A percentile compares a stretch with the other conserved stretches of the same genome.
Evolutionary conservation across 2,329 filamentous ascomycete species (phyloP).

Genomic region (Fusarium odoratissimum): DNA sequence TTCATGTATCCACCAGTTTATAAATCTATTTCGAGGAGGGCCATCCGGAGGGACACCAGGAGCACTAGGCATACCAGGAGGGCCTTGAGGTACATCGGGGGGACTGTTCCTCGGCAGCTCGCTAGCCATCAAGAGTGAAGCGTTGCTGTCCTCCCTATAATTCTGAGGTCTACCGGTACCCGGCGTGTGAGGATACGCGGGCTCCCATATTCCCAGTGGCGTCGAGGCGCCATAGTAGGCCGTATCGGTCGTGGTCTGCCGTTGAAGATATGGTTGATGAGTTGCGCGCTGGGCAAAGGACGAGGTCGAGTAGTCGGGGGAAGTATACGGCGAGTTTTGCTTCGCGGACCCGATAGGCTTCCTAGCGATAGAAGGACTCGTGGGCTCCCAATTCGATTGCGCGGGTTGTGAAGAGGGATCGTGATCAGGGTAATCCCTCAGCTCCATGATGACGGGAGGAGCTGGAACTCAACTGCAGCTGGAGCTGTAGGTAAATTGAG

Average conservation of each 20-base stretch:
- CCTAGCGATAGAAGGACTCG: conserved; percentile 32
- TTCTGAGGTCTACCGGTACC: conserved; percentile 19
- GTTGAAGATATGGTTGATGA: conserved; percentile 17
- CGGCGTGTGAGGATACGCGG: conserved; percentile 9
- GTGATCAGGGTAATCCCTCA: conserved; percentile 30
- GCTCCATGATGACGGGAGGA: conserved; percentile 26
- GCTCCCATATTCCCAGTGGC: conserved; percentile 36
- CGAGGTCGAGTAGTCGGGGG: conserved; percentile 15
- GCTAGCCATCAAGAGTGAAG: conserved; percentile 26
- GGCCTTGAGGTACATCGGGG: conserved; percentile 3
- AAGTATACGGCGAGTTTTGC: conserved; percentile 15
- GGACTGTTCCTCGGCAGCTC: not conserved
- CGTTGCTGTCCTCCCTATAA: conserved; percentile 29
- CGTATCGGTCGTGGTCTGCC: conserved; percentile 25
- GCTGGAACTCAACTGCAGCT: not conserved
- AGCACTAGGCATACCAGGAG: not conserved
- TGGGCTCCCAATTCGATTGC: conserved; percentile 29
- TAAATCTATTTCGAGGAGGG: not conserved
- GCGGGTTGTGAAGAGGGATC: conserved; percentile 20
- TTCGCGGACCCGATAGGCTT: conserved; percentile 20
- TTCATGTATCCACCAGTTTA: conserved; percentile 31
- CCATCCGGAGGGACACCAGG: not conserved
- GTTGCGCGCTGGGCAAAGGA: conserved; percentile 27
- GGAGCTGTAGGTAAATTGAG: conserved; percentile 1
- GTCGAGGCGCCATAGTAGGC: conserved; percentile 31